Evolutionary conservation across 345 rosid genomes (phyloP), one percentile per base, ranked within the genome.

Genomic region (Sapria himalayana): DNA sequence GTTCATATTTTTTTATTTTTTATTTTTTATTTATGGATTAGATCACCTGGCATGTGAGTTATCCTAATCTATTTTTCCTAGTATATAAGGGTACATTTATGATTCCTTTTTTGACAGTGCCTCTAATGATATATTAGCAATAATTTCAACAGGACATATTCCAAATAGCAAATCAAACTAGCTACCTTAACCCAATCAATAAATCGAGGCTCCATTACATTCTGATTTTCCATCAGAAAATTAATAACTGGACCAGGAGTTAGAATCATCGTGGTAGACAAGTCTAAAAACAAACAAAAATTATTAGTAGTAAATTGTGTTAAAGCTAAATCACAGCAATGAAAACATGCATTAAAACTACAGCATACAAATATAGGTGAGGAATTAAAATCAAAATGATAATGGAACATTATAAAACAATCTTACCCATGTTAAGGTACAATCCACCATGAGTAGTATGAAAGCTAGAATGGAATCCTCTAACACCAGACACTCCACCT

Each of bases 401-500:
- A 46, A 50, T 35, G 14, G 13, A 47, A 54, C 13, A 22, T 19
- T 21, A 10, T 35, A 2, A 31, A 25, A 45, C 23, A 51, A 23
- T 32, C 22, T 25, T 70, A 78, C 97, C 89, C 72, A 67, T 73
- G 49, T 75, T 81, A 27, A 86, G 76, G 38, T 81, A 78, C 60
- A 81, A 63, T 51, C 92, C 97, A 39, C 72, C 76, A 48, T 78
- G 80, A 52, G 74, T 86, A 61, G 81, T 66, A 16, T 71, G 72
- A 45, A 86, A 86, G 65, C 97, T 81, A 38, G 85, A 81, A 44
- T 78, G 79, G 67, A 76, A 73, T 13, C 94, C 97, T 48, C 66
- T 59, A 32, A 75, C 57, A 35, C 79, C 91, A 23, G 39, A 49
- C 29, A 66, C 71, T 17, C 96, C 92, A 46, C 71, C 86, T 16